These are phyloP conservation scores for Vitis hybrid DNA, from an alignment of 177 flowering plant genomes.

Conservation along the genomic window DNA sequence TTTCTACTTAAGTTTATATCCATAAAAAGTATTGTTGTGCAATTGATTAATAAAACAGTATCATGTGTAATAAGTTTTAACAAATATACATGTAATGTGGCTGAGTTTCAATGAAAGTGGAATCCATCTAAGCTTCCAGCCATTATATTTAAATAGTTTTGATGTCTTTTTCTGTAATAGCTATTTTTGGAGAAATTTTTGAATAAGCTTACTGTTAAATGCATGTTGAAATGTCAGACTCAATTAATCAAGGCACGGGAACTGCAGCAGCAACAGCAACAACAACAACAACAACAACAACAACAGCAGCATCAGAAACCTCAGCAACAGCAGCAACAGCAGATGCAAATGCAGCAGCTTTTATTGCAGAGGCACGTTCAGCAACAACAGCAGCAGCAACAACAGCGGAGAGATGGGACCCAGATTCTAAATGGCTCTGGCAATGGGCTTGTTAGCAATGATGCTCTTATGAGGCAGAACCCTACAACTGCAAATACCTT, in stretches of 20 bases:
- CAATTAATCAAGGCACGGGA: conserved; percentile 60
- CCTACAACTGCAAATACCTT: conserved; percentile 29
- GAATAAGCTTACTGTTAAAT: not conserved
- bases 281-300: conserved; percentile 28
- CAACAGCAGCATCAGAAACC: conserved; percentile 22
- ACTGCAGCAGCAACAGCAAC: conserved; percentile 36
- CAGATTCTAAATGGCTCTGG: conserved; percentile 26
- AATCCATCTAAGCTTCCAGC: no score
- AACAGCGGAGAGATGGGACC: conserved; percentile 31
- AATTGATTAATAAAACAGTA: no score
- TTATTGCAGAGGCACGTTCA: conserved; percentile 35
- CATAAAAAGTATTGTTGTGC: no score
- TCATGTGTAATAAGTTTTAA: no score
- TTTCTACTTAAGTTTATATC: no score
- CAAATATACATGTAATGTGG: no score
- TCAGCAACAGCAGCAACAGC: conserved; percentile 36
- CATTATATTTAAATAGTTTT: no score
- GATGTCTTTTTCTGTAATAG: not conserved
- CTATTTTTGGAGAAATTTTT: not conserved
- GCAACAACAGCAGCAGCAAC: conserved; percentile 37
- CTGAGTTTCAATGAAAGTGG: no score
- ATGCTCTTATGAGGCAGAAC: conserved; percentile 30
- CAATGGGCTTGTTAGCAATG: conserved; percentile 30
- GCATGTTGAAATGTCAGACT: conserved; percentile 35
- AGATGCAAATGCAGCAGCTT: conserved; percentile 35